Base-by-base conservation (phyloP, 352 stramenopile species). In the Pythium utonaiense region DNA sequence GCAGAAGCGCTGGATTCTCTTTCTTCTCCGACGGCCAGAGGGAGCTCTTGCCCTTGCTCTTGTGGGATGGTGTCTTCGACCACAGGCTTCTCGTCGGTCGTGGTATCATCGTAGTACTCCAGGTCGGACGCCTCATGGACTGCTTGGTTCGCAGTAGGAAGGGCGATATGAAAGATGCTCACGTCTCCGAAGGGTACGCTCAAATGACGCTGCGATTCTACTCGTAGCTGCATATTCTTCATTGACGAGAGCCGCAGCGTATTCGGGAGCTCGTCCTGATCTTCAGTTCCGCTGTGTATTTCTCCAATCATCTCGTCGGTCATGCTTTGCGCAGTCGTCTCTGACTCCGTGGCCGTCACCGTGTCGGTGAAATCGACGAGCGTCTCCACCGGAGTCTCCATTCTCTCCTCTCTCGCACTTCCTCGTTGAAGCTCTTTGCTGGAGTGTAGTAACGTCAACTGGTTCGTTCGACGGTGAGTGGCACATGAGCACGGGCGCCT, bases 341-440 rank as follows among this genome's bases (percentile, higher is more conserved):
- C 49, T 1, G 30, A 3, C 17, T 7, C 3, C 14, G 8, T n/a
- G 27, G 42, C n/a, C 30, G 58, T 50, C 22, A 17, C 21, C 28
- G 50, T 44, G 31, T 65, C 58, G 41, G 52, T 33, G 7, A 34
- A 21, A 19, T 60, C 41, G 16, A 50, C 58, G 19, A 65, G 58
- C 58, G 41, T 38, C 58, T 65, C 58, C 27, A 65, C 58, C 6
- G 51, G 58, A 31, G 58, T 65, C 30, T 59, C 30, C 49, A 65
- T 47, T 19, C 16, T 7, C 14, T 6, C 14, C 33, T 8, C 33
- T 40, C 5, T 33, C 28, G 5, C 28, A 5, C 28, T 33, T 9
- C 9, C 28, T 33, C 28, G 28, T 9, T 33, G 5, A 9, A 5
- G 13, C 33, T 40, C 14, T 13, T 40, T 25, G n/a, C 6, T 47